phyloP scores from a whole-genome alignment of 1,284 basidiomycete species.

The Pseudozyma hubeiensis region DNA sequence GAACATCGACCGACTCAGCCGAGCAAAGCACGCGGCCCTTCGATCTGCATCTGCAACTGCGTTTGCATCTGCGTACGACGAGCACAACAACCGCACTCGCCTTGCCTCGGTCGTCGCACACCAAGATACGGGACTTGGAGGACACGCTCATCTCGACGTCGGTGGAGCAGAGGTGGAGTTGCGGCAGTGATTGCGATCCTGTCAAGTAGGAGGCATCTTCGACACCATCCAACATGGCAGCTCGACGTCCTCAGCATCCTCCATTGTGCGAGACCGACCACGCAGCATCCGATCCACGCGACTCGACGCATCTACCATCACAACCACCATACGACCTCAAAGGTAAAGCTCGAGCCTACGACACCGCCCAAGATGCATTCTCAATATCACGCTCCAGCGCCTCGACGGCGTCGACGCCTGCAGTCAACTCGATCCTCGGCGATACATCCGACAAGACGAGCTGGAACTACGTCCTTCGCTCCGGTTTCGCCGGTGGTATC shows the following conservation, averaged over 20 bases:
- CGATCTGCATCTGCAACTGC: no score
- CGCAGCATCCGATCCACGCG: constrained; percentile 34
- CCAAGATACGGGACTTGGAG: no score
- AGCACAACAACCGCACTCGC: no score
- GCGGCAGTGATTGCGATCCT: not conserved
- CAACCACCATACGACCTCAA: constrained; percentile 18
- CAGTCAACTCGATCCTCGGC: constrained; percentile 28
- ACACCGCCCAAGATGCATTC: constrained; percentile 17
- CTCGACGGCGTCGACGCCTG: not conserved
- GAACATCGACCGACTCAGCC: no score
- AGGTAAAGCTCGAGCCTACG: constrained; percentile 34
- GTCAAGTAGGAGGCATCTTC: not conserved
- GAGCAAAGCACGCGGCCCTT: no score
- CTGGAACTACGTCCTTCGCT: constrained; percentile 81
- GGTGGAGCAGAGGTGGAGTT: not conserved
- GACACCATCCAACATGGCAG: constrained; percentile 17
- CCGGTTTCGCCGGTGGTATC: constrained; percentile 88
- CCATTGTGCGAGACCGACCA: constrained; percentile 52
- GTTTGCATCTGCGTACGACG: no score
- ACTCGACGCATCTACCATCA: constrained; percentile 3
- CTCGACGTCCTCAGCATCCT: constrained; percentile 37
- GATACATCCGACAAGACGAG: constrained; percentile 73
- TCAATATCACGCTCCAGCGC: constrained; percentile 16
- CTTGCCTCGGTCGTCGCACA: no score
- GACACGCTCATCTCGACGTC: not conserved